Percentiles rank a stretch among this genome's conserved stretches.
phyloP scores from a whole-genome alignment of 176 grass and related monocot species.

The Oryza glumipatula region DNA sequence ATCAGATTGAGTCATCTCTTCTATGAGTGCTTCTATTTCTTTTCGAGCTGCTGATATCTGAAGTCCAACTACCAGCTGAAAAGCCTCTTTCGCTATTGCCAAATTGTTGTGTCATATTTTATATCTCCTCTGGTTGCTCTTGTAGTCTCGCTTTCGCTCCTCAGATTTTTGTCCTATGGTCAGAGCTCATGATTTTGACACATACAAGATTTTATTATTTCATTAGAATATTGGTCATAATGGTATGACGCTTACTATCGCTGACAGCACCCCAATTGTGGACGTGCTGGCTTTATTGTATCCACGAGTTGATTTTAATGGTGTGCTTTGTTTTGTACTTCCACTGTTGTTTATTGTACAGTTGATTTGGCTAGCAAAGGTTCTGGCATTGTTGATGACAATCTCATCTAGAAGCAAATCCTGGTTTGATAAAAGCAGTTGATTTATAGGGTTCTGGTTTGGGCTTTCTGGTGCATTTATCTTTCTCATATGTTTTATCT shows the following conservation, averaged over 20 bases:
- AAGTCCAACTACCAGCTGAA: slow-evolving; percentile 38
- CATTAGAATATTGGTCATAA: slow-evolving; percentile 29
- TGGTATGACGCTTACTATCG: slow-evolving; percentile 5
- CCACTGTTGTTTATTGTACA: slow-evolving; percentile 1
- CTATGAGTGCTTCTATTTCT: slow-evolving; percentile 17
- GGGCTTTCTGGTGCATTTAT: not conserved
- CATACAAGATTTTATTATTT: slow-evolving; percentile 18
- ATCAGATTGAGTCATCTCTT: slow-evolving; percentile 21
- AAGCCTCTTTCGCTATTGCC: slow-evolving; percentile 20
- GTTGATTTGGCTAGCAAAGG: slow-evolving; percentile 11
- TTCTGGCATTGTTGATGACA: slow-evolving; percentile 1
- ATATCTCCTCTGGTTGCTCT: slow-evolving; percentile 45
- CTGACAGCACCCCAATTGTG: slow-evolving; percentile 21
- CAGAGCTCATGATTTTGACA: slow-evolving; percentile 25
- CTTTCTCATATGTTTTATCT: not conserved
- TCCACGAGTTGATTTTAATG: not conserved
- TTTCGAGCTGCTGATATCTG: slow-evolving; percentile 43
- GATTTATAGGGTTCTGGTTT: not conserved
- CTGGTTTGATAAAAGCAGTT: not conserved
- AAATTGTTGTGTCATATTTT: slow-evolving; percentile 47
- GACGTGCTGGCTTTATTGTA: slow-evolving; percentile 18
- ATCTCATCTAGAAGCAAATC: slow-evolving; percentile 30
- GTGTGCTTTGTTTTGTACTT: slow-evolving; percentile 31
- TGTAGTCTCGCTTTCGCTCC: slow-evolving; percentile 19
- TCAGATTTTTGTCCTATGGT: slow-evolving; percentile 24